phyloP scores from a whole-genome alignment of 1,284 basidiomycete species.

The Mycosarcoma maydis region DNA sequence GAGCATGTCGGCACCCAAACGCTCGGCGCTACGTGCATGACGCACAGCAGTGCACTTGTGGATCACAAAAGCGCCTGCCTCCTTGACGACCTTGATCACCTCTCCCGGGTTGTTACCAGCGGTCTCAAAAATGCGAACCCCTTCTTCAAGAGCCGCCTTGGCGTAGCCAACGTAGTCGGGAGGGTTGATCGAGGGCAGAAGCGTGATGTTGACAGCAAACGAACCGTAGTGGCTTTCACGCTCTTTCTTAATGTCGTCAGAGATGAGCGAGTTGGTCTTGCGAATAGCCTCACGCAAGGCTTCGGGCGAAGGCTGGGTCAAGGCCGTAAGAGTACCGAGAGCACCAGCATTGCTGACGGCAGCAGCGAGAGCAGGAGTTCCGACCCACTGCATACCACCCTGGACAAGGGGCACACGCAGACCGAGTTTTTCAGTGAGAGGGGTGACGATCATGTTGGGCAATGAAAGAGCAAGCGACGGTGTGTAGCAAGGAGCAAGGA shows the following conservation, averaged over 20 bases:
- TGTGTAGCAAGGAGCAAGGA: no score
- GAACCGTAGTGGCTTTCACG: conserved; percentile 54
- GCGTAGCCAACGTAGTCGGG: conserved; percentile 89
- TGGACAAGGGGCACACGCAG: conserved; percentile 66
- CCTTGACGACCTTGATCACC: conserved; percentile 83
- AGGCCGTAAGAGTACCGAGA: conserved; percentile 85
- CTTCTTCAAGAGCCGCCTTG: conserved; percentile 83
- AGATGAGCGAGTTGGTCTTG: conserved; percentile 72
- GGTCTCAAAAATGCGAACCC: conserved; percentile 89
- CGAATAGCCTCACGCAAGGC: conserved; percentile 85
- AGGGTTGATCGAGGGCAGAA: conserved; percentile 87
- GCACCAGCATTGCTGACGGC: conserved; percentile 88
- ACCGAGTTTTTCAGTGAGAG: conserved; percentile 67
- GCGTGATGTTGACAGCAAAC: conserved; percentile 86
- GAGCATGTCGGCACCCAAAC: conserved; percentile 82
- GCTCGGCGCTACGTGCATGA: conserved; percentile 75
- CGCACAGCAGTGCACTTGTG: conserved; percentile 86
- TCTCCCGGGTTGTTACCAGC: conserved; percentile 87
- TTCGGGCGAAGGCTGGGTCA: conserved; percentile 84
- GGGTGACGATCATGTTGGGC: conserved; percentile 57
- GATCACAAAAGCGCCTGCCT: conserved; percentile 77
- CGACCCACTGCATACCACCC: conserved; percentile 74
- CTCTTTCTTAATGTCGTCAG: conserved; percentile 45
- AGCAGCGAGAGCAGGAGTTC: conserved; percentile 76
- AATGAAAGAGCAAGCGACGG: neutral